Evolutionary conservation across 2,329 filamentous ascomycete species (phyloP), one percentile per base, ranked within the genome.

Genomic region (Rhinocladiella similis): DNA sequence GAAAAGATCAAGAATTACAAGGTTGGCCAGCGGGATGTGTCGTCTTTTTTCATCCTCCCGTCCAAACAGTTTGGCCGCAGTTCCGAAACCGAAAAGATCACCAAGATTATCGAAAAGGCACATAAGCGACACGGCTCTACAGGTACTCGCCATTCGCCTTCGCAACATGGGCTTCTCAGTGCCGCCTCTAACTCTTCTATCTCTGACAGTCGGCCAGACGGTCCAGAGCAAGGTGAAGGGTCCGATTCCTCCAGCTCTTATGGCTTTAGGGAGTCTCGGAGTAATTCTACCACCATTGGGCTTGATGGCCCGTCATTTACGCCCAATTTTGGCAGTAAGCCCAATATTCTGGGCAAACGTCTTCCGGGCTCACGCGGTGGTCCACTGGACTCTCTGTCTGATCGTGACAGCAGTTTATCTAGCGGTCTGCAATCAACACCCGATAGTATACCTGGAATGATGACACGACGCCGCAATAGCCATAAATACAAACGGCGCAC

Each of bases 1-100:
- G 75, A 83, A 50, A 85, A 86, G 1, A 76, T 97, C 51, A 85
- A 84, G 57, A 81, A 87, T 38, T 95, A 90, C 79, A 80, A 83
- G 61, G 86, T 95, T 57, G 92, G 84, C 12, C 84, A 86, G n/a
- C 90, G 86, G 56, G 93, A 97, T 71, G 85, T 96, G 0, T 96
- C 91, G 1, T 95, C 91, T 3, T 94, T 95, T 68, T 97, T 97
- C 73, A 88, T 91, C 63, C 80, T 97, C 18, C 93, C 93, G 0
- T 83, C 85, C 0, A 80, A 81, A 56, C 91, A 95, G 80, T 89
- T 96, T 62, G 93, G 93, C 3, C 84, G 92, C 35, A 80, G 87
- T 27, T 78, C 83, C 59, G 90, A 96, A 69, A 85, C 84, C 41
- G 79, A 86, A 46, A 82, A 83, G 36, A 83, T 97, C 7, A 73